Conservation (phyloP, 2,329 filamentous ascomycete genomes). For the Alternaria gaisen region DNA sequence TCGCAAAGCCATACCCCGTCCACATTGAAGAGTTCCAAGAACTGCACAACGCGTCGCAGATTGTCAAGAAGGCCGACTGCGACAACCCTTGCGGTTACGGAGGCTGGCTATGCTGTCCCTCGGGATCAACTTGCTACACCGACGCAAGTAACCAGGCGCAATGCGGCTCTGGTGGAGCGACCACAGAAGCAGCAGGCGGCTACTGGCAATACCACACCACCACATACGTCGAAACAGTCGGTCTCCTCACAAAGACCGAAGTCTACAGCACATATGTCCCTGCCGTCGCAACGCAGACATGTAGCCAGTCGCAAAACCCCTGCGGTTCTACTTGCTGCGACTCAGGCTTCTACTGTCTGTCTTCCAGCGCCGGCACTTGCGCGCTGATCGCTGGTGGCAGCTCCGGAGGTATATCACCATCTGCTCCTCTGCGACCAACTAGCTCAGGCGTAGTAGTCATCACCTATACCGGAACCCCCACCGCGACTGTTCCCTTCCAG, state of each 20-base stretch:
- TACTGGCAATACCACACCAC: constrained; percentile 66
- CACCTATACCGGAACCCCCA: constrained; percentile 55
- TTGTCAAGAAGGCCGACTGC: constrained; percentile 33
- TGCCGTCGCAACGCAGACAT: constrained; percentile 45
- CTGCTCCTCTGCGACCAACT: constrained; percentile 61
- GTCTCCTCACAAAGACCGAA: constrained; percentile 62
- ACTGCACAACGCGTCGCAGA: constrained; percentile 43
- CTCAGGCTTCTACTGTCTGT: constrained; percentile 70
- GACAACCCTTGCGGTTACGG: constrained; percentile 44
- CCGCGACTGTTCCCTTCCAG: constrained; percentile 59
- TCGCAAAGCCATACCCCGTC: constrained; percentile 45
- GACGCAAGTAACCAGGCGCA: constrained; percentile 49
- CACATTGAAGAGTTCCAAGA: constrained; percentile 37
- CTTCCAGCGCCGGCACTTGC: constrained; percentile 62
- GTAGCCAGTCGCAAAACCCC: constrained; percentile 63
- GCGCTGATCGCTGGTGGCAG: constrained; percentile 62
- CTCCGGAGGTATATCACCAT: constrained; percentile 57
- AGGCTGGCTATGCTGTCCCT: constrained; percentile 48
- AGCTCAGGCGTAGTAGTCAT: constrained; percentile 64
- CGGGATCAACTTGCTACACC: constrained; percentile 41
- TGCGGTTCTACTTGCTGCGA: constrained; percentile 78
- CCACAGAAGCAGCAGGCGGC: constrained; percentile 44
- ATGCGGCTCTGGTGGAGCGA: constrained; percentile 37
- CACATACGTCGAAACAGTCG: constrained; percentile 63
- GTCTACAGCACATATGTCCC: constrained; percentile 58